phyloP scores from a whole-genome alignment of 2,329 filamentous ascomycete genomes.

The Aspergillus udagawae region DNA sequence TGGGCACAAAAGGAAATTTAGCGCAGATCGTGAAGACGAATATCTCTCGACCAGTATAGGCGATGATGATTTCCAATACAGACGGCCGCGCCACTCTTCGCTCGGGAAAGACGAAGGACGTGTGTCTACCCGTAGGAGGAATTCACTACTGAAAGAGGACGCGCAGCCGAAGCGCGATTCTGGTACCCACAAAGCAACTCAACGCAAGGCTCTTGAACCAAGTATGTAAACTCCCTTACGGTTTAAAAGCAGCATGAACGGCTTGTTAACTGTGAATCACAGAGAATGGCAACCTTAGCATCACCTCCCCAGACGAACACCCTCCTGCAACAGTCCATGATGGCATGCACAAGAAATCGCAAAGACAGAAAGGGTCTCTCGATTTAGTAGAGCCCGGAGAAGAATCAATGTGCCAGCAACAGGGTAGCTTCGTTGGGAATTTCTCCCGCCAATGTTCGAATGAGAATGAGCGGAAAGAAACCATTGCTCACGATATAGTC shows the following conservation, averaged over 20 bases:
- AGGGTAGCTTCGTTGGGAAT: neutral
- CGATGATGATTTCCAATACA: slow-evolving; percentile 35
- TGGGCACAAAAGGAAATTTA: slow-evolving; percentile 57
- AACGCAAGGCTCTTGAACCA: slow-evolving; percentile 38
- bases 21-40: slow-evolving; percentile 48
- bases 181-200: slow-evolving; percentile 13
- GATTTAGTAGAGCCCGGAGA: neutral
- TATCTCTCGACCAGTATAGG: slow-evolving; percentile 12
- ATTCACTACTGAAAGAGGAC: slow-evolving; percentile 15
- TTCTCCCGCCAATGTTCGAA: neutral
- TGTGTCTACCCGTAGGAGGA: slow-evolving; percentile 6
- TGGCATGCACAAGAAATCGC: neutral
- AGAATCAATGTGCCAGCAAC: neutral
- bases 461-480: neutral
- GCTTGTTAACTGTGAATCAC: slow-evolving; percentile 8
- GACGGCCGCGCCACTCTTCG: slow-evolving; percentile 20
- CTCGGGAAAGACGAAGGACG: slow-evolving; percentile 8
- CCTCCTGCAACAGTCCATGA: neutral
- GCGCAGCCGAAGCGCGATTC: slow-evolving; percentile 12
- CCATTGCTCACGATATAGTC: neutral
- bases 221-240: slow-evolving; percentile 27
- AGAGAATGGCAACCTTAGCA: slow-evolving; percentile 51
- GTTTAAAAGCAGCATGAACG: neutral
- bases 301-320: slow-evolving; percentile 27
- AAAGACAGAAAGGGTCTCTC: neutral